Percentiles rank a stretch among this genome's conserved stretches.
These are phyloP conservation scores for Trichoderma sp. DNA, from an alignment of 2,329 filamentous ascomycete species.

Conservation along the genomic window DNA sequence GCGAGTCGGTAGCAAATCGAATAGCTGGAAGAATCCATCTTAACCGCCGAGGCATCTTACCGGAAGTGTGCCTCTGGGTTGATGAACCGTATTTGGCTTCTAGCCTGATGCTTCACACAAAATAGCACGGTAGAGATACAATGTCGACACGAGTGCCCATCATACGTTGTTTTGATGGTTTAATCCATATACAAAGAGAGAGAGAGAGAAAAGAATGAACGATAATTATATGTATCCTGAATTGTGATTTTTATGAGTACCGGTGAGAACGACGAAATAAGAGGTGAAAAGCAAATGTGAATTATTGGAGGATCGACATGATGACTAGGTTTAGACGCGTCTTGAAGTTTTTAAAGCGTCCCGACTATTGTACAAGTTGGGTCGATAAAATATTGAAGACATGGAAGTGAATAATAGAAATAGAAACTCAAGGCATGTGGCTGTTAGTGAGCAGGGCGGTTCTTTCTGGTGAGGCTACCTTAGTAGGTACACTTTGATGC, in stretches of 20 bases:
- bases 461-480: neutral
- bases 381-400: neutral
- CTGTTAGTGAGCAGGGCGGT: neutral
- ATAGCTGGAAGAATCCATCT: neutral
- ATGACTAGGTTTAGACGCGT: neutral
- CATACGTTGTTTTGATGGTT: neutral
- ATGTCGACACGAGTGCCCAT: neutral
- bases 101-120: neutral
- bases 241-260: neutral
- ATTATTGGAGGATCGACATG: neutral
- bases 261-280: too few relatives aligned
- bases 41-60: neutral
- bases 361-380: neutral
- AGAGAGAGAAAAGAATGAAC: too few relatives aligned
- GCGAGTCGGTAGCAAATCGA: neutral
- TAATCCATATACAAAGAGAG: too few relatives aligned
- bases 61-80: neutral
- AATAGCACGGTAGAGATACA: neutral
- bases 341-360: neutral
- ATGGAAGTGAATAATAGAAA: neutral
- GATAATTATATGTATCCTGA: neutral
- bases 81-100: neutral
- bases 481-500: neutral
- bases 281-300: neutral
- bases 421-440: neutral